Evolutionary conservation across 2,329 filamentous ascomycete genomes (phyloP).

Genomic region (Dothideomycetidae sp.): DNA sequence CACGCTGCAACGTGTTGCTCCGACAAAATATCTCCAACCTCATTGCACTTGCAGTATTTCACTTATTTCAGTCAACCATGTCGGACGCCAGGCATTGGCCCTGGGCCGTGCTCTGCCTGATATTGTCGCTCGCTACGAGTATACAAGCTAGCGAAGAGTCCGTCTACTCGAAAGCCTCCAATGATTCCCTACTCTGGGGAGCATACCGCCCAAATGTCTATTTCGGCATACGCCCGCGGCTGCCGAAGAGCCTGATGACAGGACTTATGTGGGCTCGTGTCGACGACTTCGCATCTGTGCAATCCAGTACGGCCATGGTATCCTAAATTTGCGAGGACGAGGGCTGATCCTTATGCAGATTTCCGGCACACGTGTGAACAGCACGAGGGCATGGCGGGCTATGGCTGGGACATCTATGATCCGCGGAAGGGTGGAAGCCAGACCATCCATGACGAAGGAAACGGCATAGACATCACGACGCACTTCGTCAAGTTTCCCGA

Average conservation of each 20-base stretch:
- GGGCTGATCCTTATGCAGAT: constrained; percentile 36
- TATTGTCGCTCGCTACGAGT: constrained; percentile 6
- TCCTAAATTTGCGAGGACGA: constrained; percentile 1
- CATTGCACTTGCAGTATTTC: neutral
- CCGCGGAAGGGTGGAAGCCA: constrained; percentile 74
- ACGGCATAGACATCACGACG: constrained; percentile 79
- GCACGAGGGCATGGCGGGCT: constrained; percentile 81
- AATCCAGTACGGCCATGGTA: constrained; percentile 47
- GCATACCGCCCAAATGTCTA: constrained; percentile 90
- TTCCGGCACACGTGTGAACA: constrained; percentile 95
- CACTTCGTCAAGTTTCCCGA: constrained; percentile 89
- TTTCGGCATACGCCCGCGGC: constrained; percentile 73
- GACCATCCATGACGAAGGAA: constrained; percentile 78
- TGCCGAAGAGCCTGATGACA: constrained; percentile 66
- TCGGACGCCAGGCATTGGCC: constrained; percentile 8
- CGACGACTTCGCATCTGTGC: constrained; percentile 61
- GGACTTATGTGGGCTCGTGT: constrained; percentile 82
- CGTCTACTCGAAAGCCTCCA: constrained; percentile 37
- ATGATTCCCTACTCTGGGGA: constrained; percentile 87
- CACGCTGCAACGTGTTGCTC: constrained; percentile 5
- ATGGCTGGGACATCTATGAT: constrained; percentile 97
- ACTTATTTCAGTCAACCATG: neutral
- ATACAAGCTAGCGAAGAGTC: constrained; percentile 11
- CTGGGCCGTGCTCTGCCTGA: constrained; percentile 8
- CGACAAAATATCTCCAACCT: neutral